These are phyloP conservation scores for Suillus subaureus DNA, from an alignment of 768 basidiomycete species.

Conservation along the genomic window DNA sequence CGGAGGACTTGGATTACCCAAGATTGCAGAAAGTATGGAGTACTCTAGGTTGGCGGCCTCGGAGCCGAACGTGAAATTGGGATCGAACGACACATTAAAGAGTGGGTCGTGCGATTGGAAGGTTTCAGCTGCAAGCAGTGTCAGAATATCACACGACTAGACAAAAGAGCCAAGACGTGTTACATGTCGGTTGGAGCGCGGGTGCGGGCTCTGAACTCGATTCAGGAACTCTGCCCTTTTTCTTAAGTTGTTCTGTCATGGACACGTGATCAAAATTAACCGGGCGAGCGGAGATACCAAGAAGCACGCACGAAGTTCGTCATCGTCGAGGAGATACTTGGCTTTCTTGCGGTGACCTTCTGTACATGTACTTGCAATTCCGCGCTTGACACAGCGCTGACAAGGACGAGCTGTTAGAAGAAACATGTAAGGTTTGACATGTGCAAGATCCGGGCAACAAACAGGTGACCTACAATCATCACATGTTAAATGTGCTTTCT, in stretches of 20 bases:
- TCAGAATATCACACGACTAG: slow-evolving; percentile 15
- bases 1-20: slow-evolving; percentile 71
- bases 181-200: slow-evolving; percentile 35
- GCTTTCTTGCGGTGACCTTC: slow-evolving; percentile 98
- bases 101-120: slow-evolving; percentile 60
- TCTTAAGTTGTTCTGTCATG: slow-evolving; percentile 42
- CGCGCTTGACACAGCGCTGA: slow-evolving; percentile 93
- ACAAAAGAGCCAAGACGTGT: slow-evolving; percentile 9
- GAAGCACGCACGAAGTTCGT: slow-evolving; percentile 74
- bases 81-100: slow-evolving; percentile 59
- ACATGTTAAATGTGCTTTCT: slow-evolving; percentile 98
- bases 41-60: slow-evolving; percentile 95
- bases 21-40: slow-evolving; percentile 89
- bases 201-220: slow-evolving; percentile 33
- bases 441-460: slow-evolving; percentile 7
- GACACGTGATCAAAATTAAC: slow-evolving; percentile 29
- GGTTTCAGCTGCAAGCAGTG: slow-evolving; percentile 44
- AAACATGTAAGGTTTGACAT: slow-evolving; percentile 14
- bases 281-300: slow-evolving; percentile 6
- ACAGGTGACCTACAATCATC: slow-evolving; percentile 79
- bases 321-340: slow-evolving; percentile 93
- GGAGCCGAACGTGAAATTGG: slow-evolving; percentile 72
- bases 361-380: slow-evolving; percentile 83
- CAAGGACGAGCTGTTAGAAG: slow-evolving; percentile 84
- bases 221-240: slow-evolving; percentile 24